Percentiles rank a stretch among this genome's conserved stretches.
Conservation (phyloP, 257 asterid genomes). For the Penstemon newberryi region DNA sequence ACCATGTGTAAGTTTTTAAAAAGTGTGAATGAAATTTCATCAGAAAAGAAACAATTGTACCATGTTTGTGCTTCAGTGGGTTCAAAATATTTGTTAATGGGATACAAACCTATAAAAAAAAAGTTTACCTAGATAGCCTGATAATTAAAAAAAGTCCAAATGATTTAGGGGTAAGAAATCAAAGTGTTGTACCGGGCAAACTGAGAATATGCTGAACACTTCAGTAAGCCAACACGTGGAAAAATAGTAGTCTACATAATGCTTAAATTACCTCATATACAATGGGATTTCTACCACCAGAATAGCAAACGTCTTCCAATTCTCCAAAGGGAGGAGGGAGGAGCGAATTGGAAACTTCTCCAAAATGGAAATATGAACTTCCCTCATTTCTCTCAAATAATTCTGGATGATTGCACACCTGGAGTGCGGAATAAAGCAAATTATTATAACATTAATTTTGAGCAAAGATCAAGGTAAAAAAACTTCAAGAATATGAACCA, state of each 20-base stretch:
- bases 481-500: background rate
- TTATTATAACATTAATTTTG: constrained; percentile 5
- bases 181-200: background rate
- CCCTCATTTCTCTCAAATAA: constrained; percentile 99
- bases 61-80: constrained; percentile 1
- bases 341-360: constrained; percentile 78
- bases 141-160: background rate
- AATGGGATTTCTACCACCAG: constrained; percentile 85
- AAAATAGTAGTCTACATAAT: constrained; percentile 13
- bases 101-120: constrained; percentile 2
- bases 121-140: background rate
- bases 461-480: constrained; percentile 6
- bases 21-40: constrained; percentile 6
- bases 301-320: constrained; percentile 71
- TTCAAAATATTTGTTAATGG: constrained; percentile 3
- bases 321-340: constrained; percentile 92
- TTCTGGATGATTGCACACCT: constrained; percentile 99
- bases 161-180: background rate
- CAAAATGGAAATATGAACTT: constrained; percentile 79
- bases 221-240: constrained; percentile 9
- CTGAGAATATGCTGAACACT: background rate
- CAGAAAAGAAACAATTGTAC: constrained; percentile 10
- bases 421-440: constrained; percentile 26
- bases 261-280: constrained; percentile 61
- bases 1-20: background rate